phyloP scores from a whole-genome alignment of 352 stramenopile genomes.

The Pythium periplocum region DNA sequence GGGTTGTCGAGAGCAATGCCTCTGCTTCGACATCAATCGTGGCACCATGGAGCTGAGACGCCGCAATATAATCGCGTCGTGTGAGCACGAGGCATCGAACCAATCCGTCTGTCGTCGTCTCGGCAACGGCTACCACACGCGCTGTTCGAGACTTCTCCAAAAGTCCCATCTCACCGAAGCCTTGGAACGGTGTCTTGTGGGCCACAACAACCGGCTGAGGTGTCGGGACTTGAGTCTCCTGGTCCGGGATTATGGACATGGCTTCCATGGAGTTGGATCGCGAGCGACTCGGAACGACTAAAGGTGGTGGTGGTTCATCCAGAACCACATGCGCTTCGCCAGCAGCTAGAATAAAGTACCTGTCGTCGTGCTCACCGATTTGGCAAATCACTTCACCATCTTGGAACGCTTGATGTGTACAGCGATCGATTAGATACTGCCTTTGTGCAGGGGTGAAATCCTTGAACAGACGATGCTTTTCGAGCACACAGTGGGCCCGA shows the following conservation, averaged over 20 bases:
- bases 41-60: conserved; percentile 26
- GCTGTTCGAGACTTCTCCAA: conserved; percentile 50
- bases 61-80: conserved; percentile 39
- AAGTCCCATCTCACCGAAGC: conserved; percentile 80
- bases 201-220: conserved; percentile 17
- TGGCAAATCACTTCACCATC: conserved; percentile 43
- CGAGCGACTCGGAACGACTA: not conserved
- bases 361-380: conserved; percentile 53
- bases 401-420: conserved; percentile 33
- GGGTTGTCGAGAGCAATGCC: conserved; percentile 45
- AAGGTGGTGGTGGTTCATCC: conserved; percentile 22
- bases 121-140: conserved; percentile 35
- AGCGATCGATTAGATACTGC: conserved; percentile 46
- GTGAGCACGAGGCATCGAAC: conserved; percentile 36
- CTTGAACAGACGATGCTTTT: conserved; percentile 63
- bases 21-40: conserved; percentile 47
- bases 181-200: conserved; percentile 55
- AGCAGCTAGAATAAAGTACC: conserved; percentile 66
- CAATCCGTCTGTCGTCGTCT: conserved; percentile 2
- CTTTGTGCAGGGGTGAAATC: conserved; percentile 32
- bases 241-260: not conserved
- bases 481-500: conserved; percentile 43
- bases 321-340: conserved; percentile 53
- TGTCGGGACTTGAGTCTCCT: no score
- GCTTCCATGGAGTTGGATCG: not conserved